phyloP scores from a whole-genome alignment of 306 rosid genomes.

The Benincasa hispida region DNA sequence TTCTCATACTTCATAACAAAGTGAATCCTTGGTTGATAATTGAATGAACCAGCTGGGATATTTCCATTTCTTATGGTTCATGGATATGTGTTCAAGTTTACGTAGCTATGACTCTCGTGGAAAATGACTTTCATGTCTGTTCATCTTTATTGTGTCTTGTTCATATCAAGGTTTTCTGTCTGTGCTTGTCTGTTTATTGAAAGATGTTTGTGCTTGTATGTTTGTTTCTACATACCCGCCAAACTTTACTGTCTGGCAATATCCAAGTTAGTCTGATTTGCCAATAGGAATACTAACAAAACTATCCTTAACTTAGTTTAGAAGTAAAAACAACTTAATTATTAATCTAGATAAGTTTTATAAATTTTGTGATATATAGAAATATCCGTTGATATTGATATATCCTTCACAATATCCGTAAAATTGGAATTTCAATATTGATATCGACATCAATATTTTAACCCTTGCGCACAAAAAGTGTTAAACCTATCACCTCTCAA shows the following conservation, averaged over 20 bases:
- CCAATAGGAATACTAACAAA: too few relatives aligned
- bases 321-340: too few relatives aligned
- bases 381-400: too few relatives aligned
- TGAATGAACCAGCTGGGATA: neutral
- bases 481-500: neutral
- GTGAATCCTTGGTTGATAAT: neutral
- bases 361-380: too few relatives aligned
- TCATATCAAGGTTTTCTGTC: neutral
- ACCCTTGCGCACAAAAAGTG: neutral
- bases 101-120: neutral
- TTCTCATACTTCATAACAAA: neutral
- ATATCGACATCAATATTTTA: too few relatives aligned
- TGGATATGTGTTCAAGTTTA: neutral
- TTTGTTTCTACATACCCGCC: neutral
- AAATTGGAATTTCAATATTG: too few relatives aligned
- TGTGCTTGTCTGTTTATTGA: neutral
- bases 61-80: neutral
- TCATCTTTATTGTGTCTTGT: neutral
- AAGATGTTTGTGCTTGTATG: neutral
- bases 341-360: too few relatives aligned
- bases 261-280: neutral
- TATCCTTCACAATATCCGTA: too few relatives aligned
- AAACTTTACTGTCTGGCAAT: neutral
- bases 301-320: too few relatives aligned
- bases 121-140: neutral